Evolutionary conservation across 2,329 filamentous ascomycete genomes (phyloP).

Genomic region (Penicillium sp.): DNA sequence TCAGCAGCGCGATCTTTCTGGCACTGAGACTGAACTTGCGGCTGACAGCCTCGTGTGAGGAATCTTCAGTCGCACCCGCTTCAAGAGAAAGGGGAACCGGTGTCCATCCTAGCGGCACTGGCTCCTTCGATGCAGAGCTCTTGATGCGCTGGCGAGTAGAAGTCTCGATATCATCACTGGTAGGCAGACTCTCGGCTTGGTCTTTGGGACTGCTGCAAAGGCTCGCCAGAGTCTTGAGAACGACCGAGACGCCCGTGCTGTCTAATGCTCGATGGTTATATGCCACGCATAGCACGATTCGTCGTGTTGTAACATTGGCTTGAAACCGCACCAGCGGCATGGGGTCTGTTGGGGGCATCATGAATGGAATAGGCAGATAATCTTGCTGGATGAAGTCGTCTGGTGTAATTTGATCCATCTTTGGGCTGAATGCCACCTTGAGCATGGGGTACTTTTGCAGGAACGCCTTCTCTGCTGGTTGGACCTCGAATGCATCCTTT

Average conservation of each 20-base stretch:
- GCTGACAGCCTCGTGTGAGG: not conserved
- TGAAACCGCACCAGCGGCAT: constrained; percentile 4
- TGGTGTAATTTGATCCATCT: constrained; percentile 1
- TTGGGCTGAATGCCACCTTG: constrained; percentile 2
- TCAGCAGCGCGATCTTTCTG: constrained; percentile 2
- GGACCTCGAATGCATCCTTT: constrained; percentile 2
- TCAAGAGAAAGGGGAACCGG: not conserved
- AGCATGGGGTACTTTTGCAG: constrained; percentile 4
- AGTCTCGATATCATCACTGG: not conserved
- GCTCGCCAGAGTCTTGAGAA: not conserved
- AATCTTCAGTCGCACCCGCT: not conserved
- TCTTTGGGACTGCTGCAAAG: not conserved
- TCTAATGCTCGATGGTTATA: constrained; percentile 2
- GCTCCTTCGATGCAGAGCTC: constrained; percentile 1
- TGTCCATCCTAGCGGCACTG: constrained; percentile 1
- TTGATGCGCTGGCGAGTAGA: not conserved
- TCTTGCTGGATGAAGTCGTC: constrained; percentile 6
- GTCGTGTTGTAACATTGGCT: not conserved
- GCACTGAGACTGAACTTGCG: not conserved
- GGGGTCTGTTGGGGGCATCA: not conserved
- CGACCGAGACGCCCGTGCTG: constrained; percentile 2
- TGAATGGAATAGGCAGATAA: constrained; percentile 1
- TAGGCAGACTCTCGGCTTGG: not conserved
- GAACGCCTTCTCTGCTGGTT: constrained; percentile 1
- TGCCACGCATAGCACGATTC: constrained; percentile 2